Percentiles rank a stretch among this genome's conserved stretches.
phyloP scores from a whole-genome alignment of 202 grass and related monocot genomes.

The Dendrocalamus latiflorus region DNA sequence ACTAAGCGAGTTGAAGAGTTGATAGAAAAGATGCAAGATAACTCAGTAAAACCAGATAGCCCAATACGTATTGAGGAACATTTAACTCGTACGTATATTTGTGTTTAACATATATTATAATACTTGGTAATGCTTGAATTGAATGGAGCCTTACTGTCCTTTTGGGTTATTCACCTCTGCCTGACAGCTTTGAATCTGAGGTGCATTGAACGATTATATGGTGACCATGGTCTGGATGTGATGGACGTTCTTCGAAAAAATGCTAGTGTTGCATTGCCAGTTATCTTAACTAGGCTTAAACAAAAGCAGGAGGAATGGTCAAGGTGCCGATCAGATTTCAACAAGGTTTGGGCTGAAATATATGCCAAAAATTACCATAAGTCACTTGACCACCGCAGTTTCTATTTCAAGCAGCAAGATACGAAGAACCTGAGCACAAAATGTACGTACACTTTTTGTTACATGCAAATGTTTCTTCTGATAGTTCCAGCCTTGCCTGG shows the following conservation, averaged over 20 bases:
- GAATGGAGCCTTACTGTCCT: slow-evolving; percentile 18
- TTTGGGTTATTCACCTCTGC: slow-evolving; percentile 18
- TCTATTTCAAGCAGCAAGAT: slow-evolving; percentile 99
- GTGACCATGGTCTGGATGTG: slow-evolving; percentile 94
- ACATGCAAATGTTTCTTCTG: slow-evolving; percentile 18
- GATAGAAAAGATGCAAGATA: slow-evolving; percentile 86
- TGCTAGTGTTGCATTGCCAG: slow-evolving; percentile 74
- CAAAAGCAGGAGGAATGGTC: slow-evolving; percentile 97
- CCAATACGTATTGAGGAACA: slow-evolving; percentile 71
- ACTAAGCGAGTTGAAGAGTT: slow-evolving; percentile 79
- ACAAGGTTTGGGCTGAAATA: slow-evolving; percentile 97
- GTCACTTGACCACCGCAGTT: slow-evolving; percentile 96
- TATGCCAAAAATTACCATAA: slow-evolving; percentile 99
- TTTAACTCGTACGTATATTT: slow-evolving; percentile 62
- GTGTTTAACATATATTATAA: not conserved
- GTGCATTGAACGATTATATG: slow-evolving; percentile 86
- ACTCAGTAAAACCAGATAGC: slow-evolving; percentile 67
- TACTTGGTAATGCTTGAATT: slow-evolving; percentile 15
- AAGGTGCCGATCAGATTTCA: slow-evolving; percentile 84
- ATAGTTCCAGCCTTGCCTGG: slow-evolving; percentile 20
- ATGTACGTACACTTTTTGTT: slow-evolving; percentile 42
- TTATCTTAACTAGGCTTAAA: slow-evolving; percentile 78
- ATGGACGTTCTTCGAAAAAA: slow-evolving; percentile 90
- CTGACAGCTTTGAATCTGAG: slow-evolving; percentile 72
- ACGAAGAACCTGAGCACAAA: slow-evolving; percentile 91